Evolutionary conservation across 176 grass and related monocot genomes (phyloP).

Genomic region (Oryza officinalis): DNA sequence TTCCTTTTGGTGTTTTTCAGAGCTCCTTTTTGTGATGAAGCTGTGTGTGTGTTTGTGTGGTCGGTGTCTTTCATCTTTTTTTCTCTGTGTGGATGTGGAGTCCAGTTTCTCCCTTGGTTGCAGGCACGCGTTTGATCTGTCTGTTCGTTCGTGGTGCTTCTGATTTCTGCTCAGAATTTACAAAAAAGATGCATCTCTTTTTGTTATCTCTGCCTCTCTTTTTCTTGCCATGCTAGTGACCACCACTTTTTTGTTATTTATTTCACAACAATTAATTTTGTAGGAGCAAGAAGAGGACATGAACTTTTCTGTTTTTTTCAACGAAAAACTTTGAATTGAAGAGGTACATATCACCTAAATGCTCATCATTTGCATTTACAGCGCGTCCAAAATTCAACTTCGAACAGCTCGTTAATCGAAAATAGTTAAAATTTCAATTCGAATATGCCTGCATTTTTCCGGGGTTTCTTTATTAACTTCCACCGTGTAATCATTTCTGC

Average conservation of each 20-base stretch:
- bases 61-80: neutral
- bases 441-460: neutral
- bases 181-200: conserved; percentile 40
- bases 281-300: neutral
- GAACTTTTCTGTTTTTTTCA: neutral
- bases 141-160: neutral
- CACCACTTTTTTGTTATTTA: neutral
- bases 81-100: neutral
- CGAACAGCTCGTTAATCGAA: neutral
- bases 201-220: neutral
- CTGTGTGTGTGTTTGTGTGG: neutral
- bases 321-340: neutral
- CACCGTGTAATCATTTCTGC: neutral
- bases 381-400: neutral
- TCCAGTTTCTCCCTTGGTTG: conserved; percentile 13
- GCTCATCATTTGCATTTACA: neutral
- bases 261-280: neutral
- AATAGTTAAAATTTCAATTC: neutral
- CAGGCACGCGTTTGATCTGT: conserved; percentile 21
- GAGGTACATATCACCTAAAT: neutral
- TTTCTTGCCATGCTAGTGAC: neutral
- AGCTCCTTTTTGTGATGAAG: neutral
- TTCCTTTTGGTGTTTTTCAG: neutral
- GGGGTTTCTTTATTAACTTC: neutral
- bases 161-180: conserved; percentile 4